Base-by-base conservation (phyloP, 768 basidiomycete genomes). In the Lenzites betulinus region DNA sequence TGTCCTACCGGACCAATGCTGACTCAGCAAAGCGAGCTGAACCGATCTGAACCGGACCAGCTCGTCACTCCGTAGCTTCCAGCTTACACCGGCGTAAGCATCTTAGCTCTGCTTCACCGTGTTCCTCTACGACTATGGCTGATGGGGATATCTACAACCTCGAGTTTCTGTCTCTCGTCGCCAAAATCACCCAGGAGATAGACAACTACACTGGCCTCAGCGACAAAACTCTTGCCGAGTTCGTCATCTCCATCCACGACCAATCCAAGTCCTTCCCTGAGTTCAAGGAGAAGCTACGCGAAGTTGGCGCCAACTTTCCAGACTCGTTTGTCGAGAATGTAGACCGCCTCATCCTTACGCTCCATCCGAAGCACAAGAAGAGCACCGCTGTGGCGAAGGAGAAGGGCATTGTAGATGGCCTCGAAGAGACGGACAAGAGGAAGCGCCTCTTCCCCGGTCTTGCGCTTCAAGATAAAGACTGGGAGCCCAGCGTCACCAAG, bases 161-260 rank as follows among this genome's bases (percentile, higher is more conserved):
- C 74, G 97, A 98, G 74, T 81, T 90, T 60, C 86, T 99, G 49
- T 95, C 94, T 38, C 81, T 98, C 42, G 88, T 97, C 58, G 87
- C 90, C 60, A 91, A 92, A 72, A 92, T 99, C 69, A 90, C 90
- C 0, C 93, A 95, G 73, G 95, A 98, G 72, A 85, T 98, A 47
- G 86, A 89, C 74, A 98, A 97, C 68, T 87, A 98, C 71, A 81
- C 83, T 52, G 89, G 85, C 16, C 74, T 92, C 38, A 90, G 87
- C 71, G 95, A 99, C 81, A 96, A 95, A 72, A 89, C 90, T 2
- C 81, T 96, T 48, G 95, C 97, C 13, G 96, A 98, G 77, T 99
- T 95, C 73, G 85, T 98, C 63, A 94, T 99, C 64, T 78, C 83
- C 64, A 83, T 98, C 58, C 96, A 98, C 75, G 89, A 90, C 64